These are phyloP conservation scores for Mariannaea sp. DNA, from an alignment of 2,329 filamentous ascomycete genomes.

Conservation along the genomic window DNA sequence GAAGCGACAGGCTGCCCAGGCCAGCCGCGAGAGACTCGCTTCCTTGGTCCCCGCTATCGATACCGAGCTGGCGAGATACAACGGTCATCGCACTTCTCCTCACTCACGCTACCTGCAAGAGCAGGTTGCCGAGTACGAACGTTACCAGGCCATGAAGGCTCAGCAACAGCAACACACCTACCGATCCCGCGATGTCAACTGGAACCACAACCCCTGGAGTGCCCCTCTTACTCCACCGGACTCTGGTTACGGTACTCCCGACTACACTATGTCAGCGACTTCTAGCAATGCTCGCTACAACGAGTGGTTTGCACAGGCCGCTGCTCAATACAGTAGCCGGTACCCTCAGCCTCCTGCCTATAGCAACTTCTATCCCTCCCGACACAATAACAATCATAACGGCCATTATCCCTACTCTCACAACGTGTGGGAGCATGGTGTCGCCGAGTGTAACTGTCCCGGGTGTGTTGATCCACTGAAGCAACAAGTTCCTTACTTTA, in stretches of 20 bases:
- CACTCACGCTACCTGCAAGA: slow-evolving; percentile 57
- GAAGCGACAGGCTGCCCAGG: slow-evolving; percentile 56
- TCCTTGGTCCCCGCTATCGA: slow-evolving; percentile 56
- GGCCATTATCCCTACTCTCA: slow-evolving; percentile 53
- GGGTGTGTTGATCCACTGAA: slow-evolving; percentile 54
- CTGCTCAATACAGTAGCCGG: slow-evolving; percentile 50
- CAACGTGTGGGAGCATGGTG: slow-evolving; percentile 56
- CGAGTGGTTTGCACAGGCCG: slow-evolving; percentile 59
- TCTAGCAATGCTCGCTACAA: slow-evolving; percentile 61
- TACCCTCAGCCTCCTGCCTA: slow-evolving; percentile 51
- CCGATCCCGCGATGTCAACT: slow-evolving; percentile 51
- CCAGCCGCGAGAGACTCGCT: slow-evolving; percentile 55
- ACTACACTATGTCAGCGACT: slow-evolving; percentile 60
- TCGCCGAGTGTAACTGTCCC: slow-evolving; percentile 56
- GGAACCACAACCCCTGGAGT: slow-evolving; percentile 52
- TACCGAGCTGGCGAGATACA: slow-evolving; percentile 47
- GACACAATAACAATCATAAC: slow-evolving; percentile 44
- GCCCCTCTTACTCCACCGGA: slow-evolving; percentile 63
- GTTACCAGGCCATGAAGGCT: slow-evolving; percentile 52
- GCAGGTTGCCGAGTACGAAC: slow-evolving; percentile 60
- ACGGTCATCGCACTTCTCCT: slow-evolving; percentile 44
- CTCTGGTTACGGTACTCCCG: slow-evolving; percentile 65
- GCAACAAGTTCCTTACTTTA: slow-evolving; percentile 55
- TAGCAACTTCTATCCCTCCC: slow-evolving; percentile 48
- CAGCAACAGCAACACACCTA: slow-evolving; percentile 44